Evolutionary conservation across 306 rosid genomes (phyloP).

Genomic region (Prunus mira): DNA sequence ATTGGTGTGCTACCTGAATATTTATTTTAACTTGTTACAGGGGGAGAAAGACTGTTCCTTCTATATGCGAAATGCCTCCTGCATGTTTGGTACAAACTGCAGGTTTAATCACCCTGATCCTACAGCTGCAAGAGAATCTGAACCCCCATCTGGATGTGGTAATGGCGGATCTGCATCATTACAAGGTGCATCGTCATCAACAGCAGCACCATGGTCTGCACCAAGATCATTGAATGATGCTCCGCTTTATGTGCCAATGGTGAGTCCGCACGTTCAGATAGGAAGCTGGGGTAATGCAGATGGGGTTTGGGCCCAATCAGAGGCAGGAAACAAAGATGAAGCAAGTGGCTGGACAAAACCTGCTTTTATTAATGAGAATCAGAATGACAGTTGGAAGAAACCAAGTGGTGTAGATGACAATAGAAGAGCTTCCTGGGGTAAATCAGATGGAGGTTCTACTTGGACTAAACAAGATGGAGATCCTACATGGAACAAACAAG

Average conservation of each 20-base stretch:
- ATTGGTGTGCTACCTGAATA: background rate
- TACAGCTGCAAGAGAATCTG: constrained; percentile 54
- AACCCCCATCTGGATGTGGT: constrained; percentile 52
- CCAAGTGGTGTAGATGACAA: constrained; percentile 11
- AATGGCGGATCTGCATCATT: constrained; percentile 54
- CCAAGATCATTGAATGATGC: constrained; percentile 63
- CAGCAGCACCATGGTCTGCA: constrained; percentile 61
- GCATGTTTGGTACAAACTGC: constrained; percentile 88
- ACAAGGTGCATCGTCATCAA: constrained; percentile 50
- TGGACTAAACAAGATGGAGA: constrained; percentile 12
- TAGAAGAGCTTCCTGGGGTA: background rate
- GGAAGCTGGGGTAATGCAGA: constrained; percentile 11
- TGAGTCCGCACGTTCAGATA: constrained; percentile 30
- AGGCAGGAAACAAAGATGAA: constrained; percentile 6
- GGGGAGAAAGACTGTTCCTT: constrained; percentile 84
- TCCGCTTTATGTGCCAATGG: constrained; percentile 57
- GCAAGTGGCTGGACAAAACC: constrained; percentile 2
- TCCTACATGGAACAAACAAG: constrained; percentile 6
- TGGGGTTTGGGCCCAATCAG: constrained; percentile 6
- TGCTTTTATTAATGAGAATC: constrained; percentile 12
- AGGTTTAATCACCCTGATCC: constrained; percentile 98
- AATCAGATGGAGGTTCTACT: constrained; percentile 16
- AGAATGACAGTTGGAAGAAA: constrained; percentile 22
- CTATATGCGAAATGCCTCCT: constrained; percentile 90
- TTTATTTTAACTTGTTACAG: constrained; percentile 38